Evolutionary conservation across 176 grass and related monocot genomes (phyloP).

Genomic region (Eremochloa ophiuroides): DNA sequence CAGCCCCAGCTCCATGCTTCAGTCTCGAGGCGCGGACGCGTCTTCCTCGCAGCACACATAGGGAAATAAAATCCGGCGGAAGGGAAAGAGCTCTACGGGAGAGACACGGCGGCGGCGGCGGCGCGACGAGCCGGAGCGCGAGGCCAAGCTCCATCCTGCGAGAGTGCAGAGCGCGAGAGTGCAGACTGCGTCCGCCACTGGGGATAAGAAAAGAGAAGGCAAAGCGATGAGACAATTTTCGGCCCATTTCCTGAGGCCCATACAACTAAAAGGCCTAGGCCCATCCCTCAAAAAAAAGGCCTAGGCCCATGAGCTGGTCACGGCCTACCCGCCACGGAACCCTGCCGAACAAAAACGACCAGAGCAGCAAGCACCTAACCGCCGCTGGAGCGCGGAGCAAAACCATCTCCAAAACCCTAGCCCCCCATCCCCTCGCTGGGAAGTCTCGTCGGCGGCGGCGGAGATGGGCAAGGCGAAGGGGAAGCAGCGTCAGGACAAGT

Average conservation of each 20-base stretch:
- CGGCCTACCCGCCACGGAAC: not conserved
- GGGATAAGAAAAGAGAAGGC: conserved; percentile 25
- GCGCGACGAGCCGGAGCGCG: conserved; percentile 39
- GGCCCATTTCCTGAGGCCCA: not conserved
- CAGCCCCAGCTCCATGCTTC: not conserved
- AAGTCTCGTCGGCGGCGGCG: conserved; percentile 24
- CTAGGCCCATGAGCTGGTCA: not conserved
- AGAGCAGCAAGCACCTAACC: not conserved
- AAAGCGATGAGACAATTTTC: not conserved
- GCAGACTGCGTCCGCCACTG: not conserved
- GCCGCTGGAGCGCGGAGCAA: conserved; percentile 9
- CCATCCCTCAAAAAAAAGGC: not conserved
- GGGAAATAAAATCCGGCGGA: not conserved
- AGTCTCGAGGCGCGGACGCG: not conserved
- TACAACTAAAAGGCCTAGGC: not conserved
- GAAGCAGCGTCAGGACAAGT: conserved; percentile 86
- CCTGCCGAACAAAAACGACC: conserved; percentile 7
- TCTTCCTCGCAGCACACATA: not conserved
- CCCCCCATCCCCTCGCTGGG: not conserved
- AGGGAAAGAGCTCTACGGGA: not conserved
- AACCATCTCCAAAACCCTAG: conserved; percentile 51
- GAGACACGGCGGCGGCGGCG: conserved; percentile 15
- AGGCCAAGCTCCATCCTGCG: conserved; percentile 47
- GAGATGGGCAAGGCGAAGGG: conserved; percentile 97
- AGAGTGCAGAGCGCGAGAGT: not conserved